Evolutionary conservation across 345 rosid genomes (phyloP).

Genomic region (Hibiscus syriacus): DNA sequence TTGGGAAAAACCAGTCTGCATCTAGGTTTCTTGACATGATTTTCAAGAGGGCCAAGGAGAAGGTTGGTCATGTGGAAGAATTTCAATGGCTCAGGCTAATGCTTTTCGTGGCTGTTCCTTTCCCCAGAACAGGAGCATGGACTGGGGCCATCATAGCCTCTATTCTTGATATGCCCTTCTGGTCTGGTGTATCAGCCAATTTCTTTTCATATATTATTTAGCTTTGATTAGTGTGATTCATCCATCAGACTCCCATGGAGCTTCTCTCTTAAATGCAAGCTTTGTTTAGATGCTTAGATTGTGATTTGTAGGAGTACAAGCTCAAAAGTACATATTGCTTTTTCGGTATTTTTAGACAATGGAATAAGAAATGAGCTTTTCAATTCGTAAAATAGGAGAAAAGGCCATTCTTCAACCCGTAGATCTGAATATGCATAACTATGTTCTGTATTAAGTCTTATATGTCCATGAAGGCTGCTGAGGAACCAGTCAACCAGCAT

Average conservation of each 20-base stretch:
- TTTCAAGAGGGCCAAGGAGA: too few relatives aligned
- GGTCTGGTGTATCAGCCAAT: constrained; percentile 75
- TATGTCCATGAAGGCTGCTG: neutral
- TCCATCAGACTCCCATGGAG: neutral
- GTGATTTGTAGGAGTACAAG: neutral
- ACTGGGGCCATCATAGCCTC: too few relatives aligned
- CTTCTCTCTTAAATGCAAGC: neutral
- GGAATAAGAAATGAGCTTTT: neutral
- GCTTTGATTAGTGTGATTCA: neutral
- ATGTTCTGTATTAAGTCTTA: neutral
- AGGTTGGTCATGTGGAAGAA: too few relatives aligned
- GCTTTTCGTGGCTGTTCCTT: constrained; percentile 95
- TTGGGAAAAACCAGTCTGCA: too few relatives aligned
- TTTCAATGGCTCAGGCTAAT: too few relatives aligned
- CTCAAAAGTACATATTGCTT: neutral
- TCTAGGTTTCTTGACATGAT: too few relatives aligned
- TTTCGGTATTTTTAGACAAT: neutral
- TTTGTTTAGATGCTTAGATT: neutral
- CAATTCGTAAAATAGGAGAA: neutral
- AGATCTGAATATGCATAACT: too few relatives aligned
- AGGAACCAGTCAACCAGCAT: neutral
- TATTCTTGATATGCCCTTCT: constrained; percentile 83
- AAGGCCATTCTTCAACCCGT: neutral
- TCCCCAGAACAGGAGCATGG: constrained; percentile 97
- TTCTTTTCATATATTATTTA: neutral